These are phyloP conservation scores for Ambrosiella cleistominuta DNA, from an alignment of 2,329 filamentous ascomycete genomes.

Conservation along the genomic window DNA sequence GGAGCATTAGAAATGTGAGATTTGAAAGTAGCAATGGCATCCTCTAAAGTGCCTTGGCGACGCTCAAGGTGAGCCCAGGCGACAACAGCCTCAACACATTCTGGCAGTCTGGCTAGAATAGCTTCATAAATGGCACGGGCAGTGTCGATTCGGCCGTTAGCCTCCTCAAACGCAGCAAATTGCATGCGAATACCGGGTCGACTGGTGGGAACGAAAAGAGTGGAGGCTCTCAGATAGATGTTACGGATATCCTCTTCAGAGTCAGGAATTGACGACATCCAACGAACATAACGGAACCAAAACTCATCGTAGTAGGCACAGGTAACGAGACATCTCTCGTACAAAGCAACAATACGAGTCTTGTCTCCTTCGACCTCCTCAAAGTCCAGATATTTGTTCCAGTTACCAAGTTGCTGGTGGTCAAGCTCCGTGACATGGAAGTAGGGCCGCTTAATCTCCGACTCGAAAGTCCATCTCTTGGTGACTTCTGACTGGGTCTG, in stretches of 20 bases:
- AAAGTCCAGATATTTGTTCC: conserved; percentile 92
- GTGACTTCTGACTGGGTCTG: conserved; percentile 73
- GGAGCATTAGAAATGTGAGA: conserved; percentile 57
- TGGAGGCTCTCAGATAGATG: conserved; percentile 77
- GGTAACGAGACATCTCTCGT: conserved; percentile 83
- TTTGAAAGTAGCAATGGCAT: conserved; percentile 70
- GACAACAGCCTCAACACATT: conserved; percentile 72
- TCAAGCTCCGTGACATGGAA: conserved; percentile 93
- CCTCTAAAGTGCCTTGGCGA: conserved; percentile 66
- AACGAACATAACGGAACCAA: conserved; percentile 91
- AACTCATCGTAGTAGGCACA: conserved; percentile 95
- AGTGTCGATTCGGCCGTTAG: conserved; percentile 55
- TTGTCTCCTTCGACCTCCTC: conserved; percentile 75
- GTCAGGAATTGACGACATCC: conserved; percentile 66
- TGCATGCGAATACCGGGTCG: conserved; percentile 69
- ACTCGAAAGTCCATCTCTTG: conserved; percentile 88
- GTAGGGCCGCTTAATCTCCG: conserved; percentile 86
- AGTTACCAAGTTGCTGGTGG: conserved; percentile 67
- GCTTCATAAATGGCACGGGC: conserved; percentile 72
- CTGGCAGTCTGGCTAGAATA: conserved; percentile 58
- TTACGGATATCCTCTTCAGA: conserved; percentile 84
- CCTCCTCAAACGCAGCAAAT: conserved; percentile 91
- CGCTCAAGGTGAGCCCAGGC: conserved; percentile 76
- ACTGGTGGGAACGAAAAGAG: conserved; percentile 72
- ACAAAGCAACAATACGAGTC: conserved; percentile 59